Percentiles rank a stretch among this genome's conserved stretches.
These are phyloP conservation scores for Yamadazyma phyllophila DNA, from an alignment of 805 yeast genomes.

Conservation along the genomic window DNA sequence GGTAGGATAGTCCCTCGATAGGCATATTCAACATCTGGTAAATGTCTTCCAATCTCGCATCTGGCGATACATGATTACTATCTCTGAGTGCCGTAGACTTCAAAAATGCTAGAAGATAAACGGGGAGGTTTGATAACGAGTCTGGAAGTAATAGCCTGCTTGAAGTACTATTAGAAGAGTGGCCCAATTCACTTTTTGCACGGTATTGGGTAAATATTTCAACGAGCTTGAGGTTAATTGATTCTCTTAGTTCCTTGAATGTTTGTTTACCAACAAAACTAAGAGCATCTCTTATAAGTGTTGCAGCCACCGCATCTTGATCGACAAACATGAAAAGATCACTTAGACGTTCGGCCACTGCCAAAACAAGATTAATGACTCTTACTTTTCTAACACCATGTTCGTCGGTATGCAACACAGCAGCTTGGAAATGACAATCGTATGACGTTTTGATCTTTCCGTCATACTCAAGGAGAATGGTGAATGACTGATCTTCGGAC, in stretches of 20 bases:
- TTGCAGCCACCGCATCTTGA: slow-evolving; percentile 46
- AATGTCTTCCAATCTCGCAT: slow-evolving; percentile 58
- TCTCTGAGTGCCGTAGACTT: slow-evolving; percentile 64
- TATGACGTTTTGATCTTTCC: slow-evolving; percentile 64
- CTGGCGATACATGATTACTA: slow-evolving; percentile 50
- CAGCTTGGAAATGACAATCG: slow-evolving; percentile 90
- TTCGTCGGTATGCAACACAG: slow-evolving; percentile 76
- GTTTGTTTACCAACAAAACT: slow-evolving; percentile 41
- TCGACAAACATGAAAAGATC: slow-evolving; percentile 80
- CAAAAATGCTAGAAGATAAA: slow-evolving; percentile 63
- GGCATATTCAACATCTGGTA: slow-evolving; percentile 52
- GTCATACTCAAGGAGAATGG: slow-evolving; percentile 74
- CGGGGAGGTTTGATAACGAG: slow-evolving; percentile 67
- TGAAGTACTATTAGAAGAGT: slow-evolving; percentile 31
- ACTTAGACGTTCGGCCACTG: slow-evolving; percentile 69
- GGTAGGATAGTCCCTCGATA: slow-evolving; percentile 54
- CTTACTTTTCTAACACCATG: slow-evolving; percentile 80
- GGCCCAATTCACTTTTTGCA: slow-evolving; percentile 45
- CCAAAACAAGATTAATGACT: slow-evolving; percentile 78
- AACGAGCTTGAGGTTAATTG: slow-evolving; percentile 38
- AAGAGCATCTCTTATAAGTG: slow-evolving; percentile 40
- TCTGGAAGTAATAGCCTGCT: slow-evolving; percentile 80
- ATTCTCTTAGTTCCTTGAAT: slow-evolving; percentile 36
- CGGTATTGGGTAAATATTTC: slow-evolving; percentile 50
- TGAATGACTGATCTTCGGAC: slow-evolving; percentile 60